phyloP scores from a whole-genome alignment of 2,329 filamentous ascomycete genomes.

The Colletotrichum sp. region DNA sequence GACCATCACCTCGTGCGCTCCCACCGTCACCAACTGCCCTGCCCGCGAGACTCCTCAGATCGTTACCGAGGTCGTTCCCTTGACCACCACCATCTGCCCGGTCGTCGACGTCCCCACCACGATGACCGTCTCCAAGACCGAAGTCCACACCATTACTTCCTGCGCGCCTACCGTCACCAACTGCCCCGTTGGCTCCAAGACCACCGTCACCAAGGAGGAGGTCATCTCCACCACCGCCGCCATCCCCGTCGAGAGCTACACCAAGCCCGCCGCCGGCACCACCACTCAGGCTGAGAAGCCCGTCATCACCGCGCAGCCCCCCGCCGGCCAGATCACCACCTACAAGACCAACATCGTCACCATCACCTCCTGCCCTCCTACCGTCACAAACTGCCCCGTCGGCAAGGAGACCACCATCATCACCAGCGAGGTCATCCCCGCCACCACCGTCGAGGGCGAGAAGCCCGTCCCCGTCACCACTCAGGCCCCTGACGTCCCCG shows the following conservation, averaged over 20 bases:
- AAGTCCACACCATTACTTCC: conserved; percentile 32
- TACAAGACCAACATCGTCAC: conserved; percentile 53
- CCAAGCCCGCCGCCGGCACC: background rate
- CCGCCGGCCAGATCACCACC: conserved; percentile 29
- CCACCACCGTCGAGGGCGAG: conserved; percentile 14
- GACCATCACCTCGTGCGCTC: conserved; percentile 22
- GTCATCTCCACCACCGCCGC: background rate
- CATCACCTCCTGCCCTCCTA: conserved; percentile 60
- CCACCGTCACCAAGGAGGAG: conserved; percentile 15
- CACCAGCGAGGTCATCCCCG: conserved; percentile 24
- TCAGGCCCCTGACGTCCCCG: conserved; percentile 30
- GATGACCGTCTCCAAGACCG: conserved; percentile 26
- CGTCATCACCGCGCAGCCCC: conserved; percentile 1
- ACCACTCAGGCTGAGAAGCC: background rate
- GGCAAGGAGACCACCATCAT: background rate
- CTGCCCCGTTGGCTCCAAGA: conserved; percentile 25
- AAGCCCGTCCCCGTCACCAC: conserved; percentile 44
- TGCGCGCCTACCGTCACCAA: conserved; percentile 27
- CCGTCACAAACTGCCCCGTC: conserved; percentile 23
- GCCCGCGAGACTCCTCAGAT: conserved; percentile 6
- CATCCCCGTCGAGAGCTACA: conserved; percentile 17
- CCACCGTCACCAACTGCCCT: conserved; percentile 9
- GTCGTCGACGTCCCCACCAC: conserved; percentile 24
- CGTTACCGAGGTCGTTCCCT: conserved; percentile 36
- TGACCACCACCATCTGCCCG: conserved; percentile 53